phyloP scores from a whole-genome alignment of 2,329 filamentous ascomycete species.

The Alternaria gaisen region DNA sequence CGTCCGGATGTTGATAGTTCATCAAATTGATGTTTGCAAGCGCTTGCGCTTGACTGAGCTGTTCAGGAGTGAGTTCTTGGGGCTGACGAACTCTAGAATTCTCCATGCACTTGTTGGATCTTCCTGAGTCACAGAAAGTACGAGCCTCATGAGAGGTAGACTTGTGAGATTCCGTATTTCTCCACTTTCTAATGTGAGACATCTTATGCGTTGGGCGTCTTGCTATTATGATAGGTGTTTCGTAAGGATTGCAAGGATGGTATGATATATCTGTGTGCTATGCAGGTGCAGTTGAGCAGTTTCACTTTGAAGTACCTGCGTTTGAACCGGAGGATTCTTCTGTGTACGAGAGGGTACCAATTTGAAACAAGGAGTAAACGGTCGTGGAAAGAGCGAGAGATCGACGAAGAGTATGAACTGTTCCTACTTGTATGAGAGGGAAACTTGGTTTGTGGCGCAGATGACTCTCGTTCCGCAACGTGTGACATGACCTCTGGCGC shows the following conservation, averaged over 20 bases:
- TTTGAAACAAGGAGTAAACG: neutral
- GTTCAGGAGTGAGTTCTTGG: neutral
- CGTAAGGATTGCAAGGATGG: neutral
- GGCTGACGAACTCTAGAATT: neutral
- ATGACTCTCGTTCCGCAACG: neutral
- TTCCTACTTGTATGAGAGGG: neutral
- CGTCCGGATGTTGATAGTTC: conserved; percentile 10
- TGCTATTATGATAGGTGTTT: neutral
- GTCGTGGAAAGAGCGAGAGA: neutral
- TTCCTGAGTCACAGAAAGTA: neutral
- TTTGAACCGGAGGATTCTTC: neutral
- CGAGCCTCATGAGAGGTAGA: neutral
- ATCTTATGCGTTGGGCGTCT: neutral
- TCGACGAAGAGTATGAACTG: neutral
- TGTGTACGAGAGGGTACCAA: neutral
- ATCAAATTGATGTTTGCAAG: conserved; percentile 3
- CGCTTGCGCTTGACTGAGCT: neutral
- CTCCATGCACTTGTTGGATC: neutral
- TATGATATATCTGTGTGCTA: neutral
- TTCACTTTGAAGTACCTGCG: neutral
- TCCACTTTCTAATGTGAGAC: neutral
- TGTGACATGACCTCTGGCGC: neutral
- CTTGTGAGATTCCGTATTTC: neutral
- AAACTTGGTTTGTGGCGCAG: neutral
- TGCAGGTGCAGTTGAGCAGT: neutral